These are phyloP conservation scores for Phlebiopsis flavidoalba DNA, from an alignment of 768 basidiomycete species.

Conservation along the genomic window DNA sequence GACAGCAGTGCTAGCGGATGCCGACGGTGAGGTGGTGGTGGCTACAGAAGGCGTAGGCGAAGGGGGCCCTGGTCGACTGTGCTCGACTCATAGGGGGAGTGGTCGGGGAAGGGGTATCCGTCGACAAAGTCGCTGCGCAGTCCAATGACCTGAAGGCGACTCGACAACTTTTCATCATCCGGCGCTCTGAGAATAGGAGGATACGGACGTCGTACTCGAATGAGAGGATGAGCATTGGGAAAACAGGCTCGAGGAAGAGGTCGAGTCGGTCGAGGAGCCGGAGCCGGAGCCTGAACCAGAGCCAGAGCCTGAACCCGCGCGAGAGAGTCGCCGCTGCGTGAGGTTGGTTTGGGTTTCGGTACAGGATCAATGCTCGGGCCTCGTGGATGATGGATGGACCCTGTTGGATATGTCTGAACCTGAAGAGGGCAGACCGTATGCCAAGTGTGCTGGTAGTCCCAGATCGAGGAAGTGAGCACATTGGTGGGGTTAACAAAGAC, in stretches of 20 bases:
- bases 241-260: background rate
- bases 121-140: background rate
- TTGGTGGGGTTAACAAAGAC: constrained; percentile 17
- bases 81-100: constrained; percentile 8
- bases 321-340: background rate
- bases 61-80: background rate
- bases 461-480: constrained; percentile 13
- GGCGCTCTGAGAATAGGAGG: background rate
- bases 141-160: background rate
- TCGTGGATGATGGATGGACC: background rate
- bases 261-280: background rate
- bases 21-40: background rate
- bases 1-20: background rate
- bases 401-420: background rate
- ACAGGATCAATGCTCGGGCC: background rate
- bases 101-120: constrained; percentile 21
- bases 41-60: background rate
- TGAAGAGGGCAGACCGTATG: background rate
- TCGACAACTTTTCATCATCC: background rate
- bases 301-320: no score
- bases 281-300: background rate
- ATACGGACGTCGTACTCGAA: background rate
- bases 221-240: background rate
- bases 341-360: background rate
- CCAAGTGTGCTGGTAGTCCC: constrained; percentile 19